phyloP scores from a whole-genome alignment of 176 grass and related monocot genomes.

The Carex cristatella region DNA sequence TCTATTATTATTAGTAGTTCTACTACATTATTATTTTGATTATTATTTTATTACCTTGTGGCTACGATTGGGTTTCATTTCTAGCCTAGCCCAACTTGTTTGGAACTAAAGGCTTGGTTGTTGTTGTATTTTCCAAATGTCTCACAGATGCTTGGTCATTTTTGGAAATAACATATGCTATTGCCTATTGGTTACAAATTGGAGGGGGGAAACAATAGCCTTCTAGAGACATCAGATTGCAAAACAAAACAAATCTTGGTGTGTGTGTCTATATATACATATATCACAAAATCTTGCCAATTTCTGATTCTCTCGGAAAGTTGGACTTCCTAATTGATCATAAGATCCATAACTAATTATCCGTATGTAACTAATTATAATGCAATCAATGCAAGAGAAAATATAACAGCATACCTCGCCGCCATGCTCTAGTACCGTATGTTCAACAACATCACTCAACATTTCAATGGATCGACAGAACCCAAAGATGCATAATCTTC shows the following conservation, averaged over 20 bases:
- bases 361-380: neutral
- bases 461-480: constrained; percentile 98
- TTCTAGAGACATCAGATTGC: neutral
- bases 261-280: neutral
- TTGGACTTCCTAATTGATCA: neutral
- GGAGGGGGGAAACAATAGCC: neutral
- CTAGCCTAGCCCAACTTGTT: too few relatives aligned
- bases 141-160: neutral
- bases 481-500: constrained; percentile 93
- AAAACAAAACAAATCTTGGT: neutral
- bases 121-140: neutral
- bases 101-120: too few relatives aligned
- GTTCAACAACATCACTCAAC: constrained; percentile 92
- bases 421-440: constrained; percentile 87
- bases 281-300: neutral
- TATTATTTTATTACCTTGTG: too few relatives aligned
- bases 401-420: constrained; percentile 57
- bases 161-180: neutral
- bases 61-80: too few relatives aligned
- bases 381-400: neutral
- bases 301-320: neutral
- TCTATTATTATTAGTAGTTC: too few relatives aligned
- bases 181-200: neutral
- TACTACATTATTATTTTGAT: too few relatives aligned
- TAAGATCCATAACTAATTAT: neutral